Percentiles rank a stretch among this genome's conserved stretches.
These are phyloP conservation scores for Galerina marginata DNA, from an alignment of 768 basidiomycete genomes.

Conservation along the genomic window DNA sequence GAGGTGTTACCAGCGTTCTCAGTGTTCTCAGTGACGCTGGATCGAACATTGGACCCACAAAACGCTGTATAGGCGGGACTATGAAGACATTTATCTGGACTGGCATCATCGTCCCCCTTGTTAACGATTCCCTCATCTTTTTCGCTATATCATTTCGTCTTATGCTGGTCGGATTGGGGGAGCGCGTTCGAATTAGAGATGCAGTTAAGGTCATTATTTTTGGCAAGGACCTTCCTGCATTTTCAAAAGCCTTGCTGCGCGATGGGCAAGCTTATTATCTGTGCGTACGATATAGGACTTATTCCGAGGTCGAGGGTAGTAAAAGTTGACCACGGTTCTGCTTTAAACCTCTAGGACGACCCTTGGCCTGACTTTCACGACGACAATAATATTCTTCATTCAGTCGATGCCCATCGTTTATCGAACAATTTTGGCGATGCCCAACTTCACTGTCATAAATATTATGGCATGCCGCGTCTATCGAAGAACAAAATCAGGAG, in stretches of 20 bases:
- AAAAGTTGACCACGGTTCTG: not conserved
- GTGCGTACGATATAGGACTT: conserved; percentile 19
- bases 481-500: conserved; percentile 18
- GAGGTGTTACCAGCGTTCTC: not conserved
- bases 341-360: conserved; percentile 5
- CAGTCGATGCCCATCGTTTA: conserved; percentile 13
- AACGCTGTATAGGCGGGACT: conserved; percentile 7
- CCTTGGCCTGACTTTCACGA: conserved; percentile 3
- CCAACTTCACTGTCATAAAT: conserved; percentile 17
- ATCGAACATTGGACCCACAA: conserved; percentile 12
- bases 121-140: conserved; percentile 36
- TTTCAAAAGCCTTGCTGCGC: conserved; percentile 26
- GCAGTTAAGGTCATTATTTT: conserved; percentile 22
- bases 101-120: conserved; percentile 15
- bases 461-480: conserved; percentile 26
- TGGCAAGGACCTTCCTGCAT: conserved; percentile 22
- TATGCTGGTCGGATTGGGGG: not conserved
- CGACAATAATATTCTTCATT: conserved; percentile 7
- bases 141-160: conserved; percentile 34
- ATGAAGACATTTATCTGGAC: conserved; percentile 4
- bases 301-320: no score
- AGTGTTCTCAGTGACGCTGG: not conserved
- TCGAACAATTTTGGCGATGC: conserved; percentile 3
- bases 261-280: conserved; percentile 37
- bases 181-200: conserved; percentile 17